Evolutionary conservation across 2,329 filamentous ascomycete genomes (phyloP).

Genomic region (Alternaria sp.): DNA sequence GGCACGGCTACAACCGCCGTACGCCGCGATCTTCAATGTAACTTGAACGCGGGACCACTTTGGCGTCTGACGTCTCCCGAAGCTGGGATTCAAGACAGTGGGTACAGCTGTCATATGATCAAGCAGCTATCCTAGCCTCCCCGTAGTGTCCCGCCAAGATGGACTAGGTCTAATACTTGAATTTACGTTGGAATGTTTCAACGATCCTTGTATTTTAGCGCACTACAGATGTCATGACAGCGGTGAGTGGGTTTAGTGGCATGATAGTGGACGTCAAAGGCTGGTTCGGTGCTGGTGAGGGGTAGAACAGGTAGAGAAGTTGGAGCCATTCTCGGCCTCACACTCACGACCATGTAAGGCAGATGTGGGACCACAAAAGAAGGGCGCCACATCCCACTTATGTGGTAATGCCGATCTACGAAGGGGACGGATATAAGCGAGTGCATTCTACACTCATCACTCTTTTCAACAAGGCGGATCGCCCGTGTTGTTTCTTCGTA

Average conservation of each 20-base stretch:
- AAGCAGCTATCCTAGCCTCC: conserved; percentile 32
- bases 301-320: conserved; percentile 1
- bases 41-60: conserved; percentile 22
- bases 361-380: neutral
- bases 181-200: conserved; percentile 29
- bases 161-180: conserved; percentile 28
- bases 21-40: conserved; percentile 16
- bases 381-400: neutral
- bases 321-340: conserved; percentile 5
- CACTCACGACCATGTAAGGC: conserved; percentile 1
- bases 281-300: conserved; percentile 4
- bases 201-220: conserved; percentile 15
- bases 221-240: conserved; percentile 21
- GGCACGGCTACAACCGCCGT: conserved; percentile 18
- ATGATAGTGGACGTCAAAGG: conserved; percentile 6
- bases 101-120: conserved; percentile 48
- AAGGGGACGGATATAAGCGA: conserved; percentile 14
- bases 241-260: conserved; percentile 17
- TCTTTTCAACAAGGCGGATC: conserved; percentile 11
- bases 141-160: conserved; percentile 37
- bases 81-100: conserved; percentile 37
- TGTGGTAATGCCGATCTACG: conserved; percentile 7
- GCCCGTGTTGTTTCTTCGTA: conserved; percentile 13
- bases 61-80: conserved; percentile 30
- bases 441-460: conserved; percentile 6